Evolutionary conservation across 352 stramenopile genomes (phyloP), one percentile per base, ranked within the genome.

Genomic region (Globisporangium emineosum): DNA sequence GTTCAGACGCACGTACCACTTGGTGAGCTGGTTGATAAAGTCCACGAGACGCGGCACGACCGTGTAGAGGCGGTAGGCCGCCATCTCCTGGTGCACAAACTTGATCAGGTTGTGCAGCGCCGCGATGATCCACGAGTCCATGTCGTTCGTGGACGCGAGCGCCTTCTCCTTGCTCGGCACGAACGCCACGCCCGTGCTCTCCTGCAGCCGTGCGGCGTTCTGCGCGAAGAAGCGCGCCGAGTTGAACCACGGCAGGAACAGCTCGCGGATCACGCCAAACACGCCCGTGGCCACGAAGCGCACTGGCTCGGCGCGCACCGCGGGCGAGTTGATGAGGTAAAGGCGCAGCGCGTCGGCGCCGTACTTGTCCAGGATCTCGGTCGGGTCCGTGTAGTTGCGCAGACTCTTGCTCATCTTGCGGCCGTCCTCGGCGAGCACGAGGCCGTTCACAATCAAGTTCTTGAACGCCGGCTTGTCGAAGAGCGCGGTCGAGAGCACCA

Each of bases 371-470:
- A 99, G 88, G 32, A 99, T 97, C 60, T 93, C 85, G 27, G 91
- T 61, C 5, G 88, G 94, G 76, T 98, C 96, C 9, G 97, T 96
- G 70, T 98, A 99, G 79, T 99, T 99, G 70, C 99, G 98, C 7
- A 99, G 81, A 66, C 97, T 90, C 80, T 99, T 99, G 67, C 91
- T 99, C 98, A 99, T 99, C 86, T 99, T 99, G 73, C 98, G 98
- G 29, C 97, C 97, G 68, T 99, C 98, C 55, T 93, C 89, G 9
- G 98, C 97, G n/a, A 99, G 79, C 37, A 99, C 98, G 29, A 99
- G 88, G 19, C 98, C 98, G 75, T 99, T 99, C 19, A 99, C 95
- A 71, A 99, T 99, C 21, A 99, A 70, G 83, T 99, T 99, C 76
- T 99, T 98, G 79, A 99, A 99, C 35, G 98, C 96, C 7, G 98